Evolutionary conservation across 768 basidiomycete species (phyloP).

Genomic region (Mycena latifolia): DNA sequence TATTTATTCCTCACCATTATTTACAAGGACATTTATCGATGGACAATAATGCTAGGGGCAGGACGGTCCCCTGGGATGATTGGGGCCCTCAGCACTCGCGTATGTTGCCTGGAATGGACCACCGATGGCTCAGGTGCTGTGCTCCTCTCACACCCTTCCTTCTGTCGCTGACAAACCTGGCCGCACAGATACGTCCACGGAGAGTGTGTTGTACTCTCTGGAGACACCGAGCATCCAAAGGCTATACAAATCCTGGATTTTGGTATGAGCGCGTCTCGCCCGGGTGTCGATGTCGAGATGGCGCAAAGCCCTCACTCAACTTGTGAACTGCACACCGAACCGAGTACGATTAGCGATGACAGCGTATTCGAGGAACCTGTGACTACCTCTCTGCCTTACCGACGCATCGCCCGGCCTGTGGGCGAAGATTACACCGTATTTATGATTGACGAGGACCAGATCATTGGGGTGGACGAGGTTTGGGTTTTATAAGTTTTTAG

Average conservation of each 20-base stretch:
- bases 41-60: not conserved
- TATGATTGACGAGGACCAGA: slow-evolving; percentile 23
- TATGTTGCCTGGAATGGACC: slow-evolving; percentile 11
- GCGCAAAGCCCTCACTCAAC: not conserved
- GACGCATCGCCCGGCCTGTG: not conserved
- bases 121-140: slow-evolving; percentile 20
- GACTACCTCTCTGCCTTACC: slow-evolving; percentile 20
- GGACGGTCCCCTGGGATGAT: slow-evolving; percentile 23
- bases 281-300: too few species aligned
- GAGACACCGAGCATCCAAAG: not conserved
- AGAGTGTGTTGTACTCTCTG: slow-evolving; percentile 11
- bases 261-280: not conserved
- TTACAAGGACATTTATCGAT: not conserved
- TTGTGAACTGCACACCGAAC: not conserved
- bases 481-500: not conserved
- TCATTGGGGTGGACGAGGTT: slow-evolving; percentile 16
- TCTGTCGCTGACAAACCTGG: not conserved
- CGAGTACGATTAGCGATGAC: not conserved
- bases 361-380: not conserved
- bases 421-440: slow-evolving; percentile 6
- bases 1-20: not conserved
- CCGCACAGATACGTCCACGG: slow-evolving; percentile 30
- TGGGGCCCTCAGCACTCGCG: slow-evolving; percentile 33
- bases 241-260: slow-evolving; percentile 15
- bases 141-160: too few species aligned